Conservation (phyloP, 148 eudicot genomes). For the Cornus florida region DNA sequence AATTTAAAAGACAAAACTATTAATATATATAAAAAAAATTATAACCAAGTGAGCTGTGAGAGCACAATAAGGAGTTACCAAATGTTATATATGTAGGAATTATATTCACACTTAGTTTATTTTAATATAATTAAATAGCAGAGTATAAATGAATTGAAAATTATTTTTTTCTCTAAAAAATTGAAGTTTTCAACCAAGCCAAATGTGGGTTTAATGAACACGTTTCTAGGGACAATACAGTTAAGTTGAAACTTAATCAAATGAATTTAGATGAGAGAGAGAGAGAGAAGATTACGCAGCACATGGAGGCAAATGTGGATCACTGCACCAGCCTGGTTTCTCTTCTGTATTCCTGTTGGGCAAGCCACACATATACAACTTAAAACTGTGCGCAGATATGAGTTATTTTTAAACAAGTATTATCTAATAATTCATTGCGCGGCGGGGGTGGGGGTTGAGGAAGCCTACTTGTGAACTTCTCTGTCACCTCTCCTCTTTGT, state of each 20-base stretch:
- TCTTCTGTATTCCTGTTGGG: conserved; percentile 69
- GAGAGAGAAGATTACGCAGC: conserved; percentile 68
- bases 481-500: conserved; percentile 79
- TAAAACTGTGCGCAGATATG: not conserved
- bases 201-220: conserved; percentile 1
- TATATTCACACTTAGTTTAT: too few species aligned
- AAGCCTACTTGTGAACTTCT: conserved; percentile 82
- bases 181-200: not conserved
- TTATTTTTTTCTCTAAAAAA: too few species aligned
- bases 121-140: too few species aligned
- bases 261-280: conserved; percentile 9
- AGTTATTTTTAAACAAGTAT: not conserved
- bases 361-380: conserved; percentile 24
- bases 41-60: too few species aligned
- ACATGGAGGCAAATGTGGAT: conserved; percentile 84
- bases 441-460: not conserved
- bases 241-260: not conserved
- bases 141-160: too few species aligned
- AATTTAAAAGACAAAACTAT: too few species aligned
- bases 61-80: too few species aligned
- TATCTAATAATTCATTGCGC: not conserved
- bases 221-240: not conserved
- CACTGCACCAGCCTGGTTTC: conserved; percentile 92
- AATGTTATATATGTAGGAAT: too few species aligned
- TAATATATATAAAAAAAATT: too few species aligned